Evolutionary conservation across 352 stramenopile genomes (phyloP).

Genomic region (Saprolegnia diclina): DNA sequence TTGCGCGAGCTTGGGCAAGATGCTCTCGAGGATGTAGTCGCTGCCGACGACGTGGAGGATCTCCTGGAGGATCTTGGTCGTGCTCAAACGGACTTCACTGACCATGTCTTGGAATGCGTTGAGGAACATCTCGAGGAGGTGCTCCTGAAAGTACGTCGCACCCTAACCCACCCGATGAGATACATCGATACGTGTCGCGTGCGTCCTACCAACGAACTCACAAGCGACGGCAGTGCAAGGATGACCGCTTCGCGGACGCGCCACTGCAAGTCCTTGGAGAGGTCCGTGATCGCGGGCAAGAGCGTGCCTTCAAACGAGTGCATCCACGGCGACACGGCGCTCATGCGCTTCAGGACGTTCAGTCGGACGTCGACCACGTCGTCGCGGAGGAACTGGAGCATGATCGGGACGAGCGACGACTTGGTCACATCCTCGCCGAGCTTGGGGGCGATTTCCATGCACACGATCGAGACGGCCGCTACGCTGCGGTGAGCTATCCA

Average conservation of each 20-base stretch:
- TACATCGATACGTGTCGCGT: conserved; percentile 31
- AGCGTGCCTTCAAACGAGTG: conserved; percentile 75
- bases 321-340: conserved; percentile 87
- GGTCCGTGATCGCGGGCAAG: conserved; percentile 83
- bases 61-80: conserved; percentile 76
- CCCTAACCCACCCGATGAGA: conserved; percentile 51
- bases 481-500: background rate
- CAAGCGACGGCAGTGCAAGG: conserved; percentile 85
- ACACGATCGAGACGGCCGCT: conserved; percentile 75
- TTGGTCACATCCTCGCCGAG: conserved; percentile 89
- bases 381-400: conserved; percentile 79
- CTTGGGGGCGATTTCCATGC: conserved; percentile 91
- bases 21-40: conserved; percentile 79
- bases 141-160: conserved; percentile 77
- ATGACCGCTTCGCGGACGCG: conserved; percentile 90
- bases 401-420: conserved; percentile 60
- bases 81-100: conserved; percentile 91
- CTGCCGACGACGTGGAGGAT: conserved; percentile 72
- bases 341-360: conserved; percentile 92
- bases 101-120: conserved; percentile 91
- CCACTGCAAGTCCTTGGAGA: conserved; percentile 92
- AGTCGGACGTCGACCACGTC: conserved; percentile 91
- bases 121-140: conserved; percentile 85
- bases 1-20: conserved; percentile 64
- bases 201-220: conserved; percentile 75